A percentile compares a stretch with the other conserved stretches of the same genome.
These are phyloP conservation scores for Cryptococcus sp. DNA, from an alignment of 1,284 basidiomycete genomes.

Conservation along the genomic window DNA sequence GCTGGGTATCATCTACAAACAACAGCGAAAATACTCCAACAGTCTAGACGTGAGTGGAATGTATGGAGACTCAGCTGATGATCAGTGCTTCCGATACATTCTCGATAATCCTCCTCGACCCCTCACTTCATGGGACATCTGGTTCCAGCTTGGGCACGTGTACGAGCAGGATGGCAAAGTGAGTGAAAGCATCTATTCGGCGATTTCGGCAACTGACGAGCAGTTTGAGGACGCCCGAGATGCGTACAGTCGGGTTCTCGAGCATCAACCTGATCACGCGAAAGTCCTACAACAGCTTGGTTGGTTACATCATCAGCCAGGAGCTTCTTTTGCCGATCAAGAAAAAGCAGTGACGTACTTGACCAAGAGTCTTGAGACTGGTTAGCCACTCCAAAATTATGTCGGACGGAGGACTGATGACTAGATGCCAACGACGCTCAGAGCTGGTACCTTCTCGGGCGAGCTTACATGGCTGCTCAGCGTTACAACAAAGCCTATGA, in stretches of 20 bases:
- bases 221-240: constrained; percentile 86
- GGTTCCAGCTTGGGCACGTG: constrained; percentile 99
- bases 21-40: constrained; percentile 86
- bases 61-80: not conserved
- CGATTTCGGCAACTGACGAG: constrained; percentile 6
- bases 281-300: constrained; percentile 98
- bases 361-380: constrained; percentile 89
- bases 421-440: constrained; percentile 91
- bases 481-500: constrained; percentile 99
- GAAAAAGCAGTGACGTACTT: constrained; percentile 89
- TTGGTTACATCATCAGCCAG: constrained; percentile 94
- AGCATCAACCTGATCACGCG: constrained; percentile 88
- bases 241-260: constrained; percentile 93
- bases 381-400: constrained; percentile 52
- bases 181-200: constrained; percentile 41
- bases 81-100: constrained; percentile 86
- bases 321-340: constrained; percentile 90
- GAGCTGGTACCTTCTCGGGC: constrained; percentile 96
- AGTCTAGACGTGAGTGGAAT: constrained; percentile 58
- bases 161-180: constrained; percentile 82
- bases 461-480: constrained; percentile 97
- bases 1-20: constrained; percentile 98
- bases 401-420: constrained; percentile 7
- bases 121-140: constrained; percentile 94
- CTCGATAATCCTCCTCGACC: constrained; percentile 91